These are phyloP conservation scores for Tetrapisispora namnaoensis DNA, from an alignment of 805 yeast species.

Conservation along the genomic window DNA sequence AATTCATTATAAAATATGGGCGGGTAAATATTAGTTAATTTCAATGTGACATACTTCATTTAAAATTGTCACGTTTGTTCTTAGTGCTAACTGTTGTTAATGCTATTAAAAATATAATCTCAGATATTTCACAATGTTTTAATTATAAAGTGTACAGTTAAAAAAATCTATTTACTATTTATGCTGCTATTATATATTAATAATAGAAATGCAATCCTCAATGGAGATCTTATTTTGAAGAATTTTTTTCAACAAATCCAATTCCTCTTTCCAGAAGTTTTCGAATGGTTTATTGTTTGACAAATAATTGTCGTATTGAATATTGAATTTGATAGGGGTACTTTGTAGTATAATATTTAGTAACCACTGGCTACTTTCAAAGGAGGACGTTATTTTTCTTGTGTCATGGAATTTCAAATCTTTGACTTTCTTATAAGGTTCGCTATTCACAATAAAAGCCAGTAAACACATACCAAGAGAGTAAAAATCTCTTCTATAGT, in stretches of 20 bases:
- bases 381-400: constrained; percentile 4
- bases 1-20: not conserved
- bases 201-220: not conserved
- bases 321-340: constrained; percentile 13
- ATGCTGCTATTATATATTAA: not conserved
- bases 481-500: constrained; percentile 11
- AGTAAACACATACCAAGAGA: constrained; percentile 13
- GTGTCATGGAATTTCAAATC: constrained; percentile 4
- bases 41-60: no score
- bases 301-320: constrained; percentile 1
- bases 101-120: no score
- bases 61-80: no score
- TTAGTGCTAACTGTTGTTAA: no score
- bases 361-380: constrained; percentile 16
- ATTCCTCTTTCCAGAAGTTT: not conserved
- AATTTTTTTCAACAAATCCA: not conserved
- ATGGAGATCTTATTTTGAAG: not conserved
- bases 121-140: no score
- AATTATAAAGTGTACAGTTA: no score
- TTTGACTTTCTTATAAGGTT: constrained; percentile 12
- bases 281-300: not conserved
- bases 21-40: not conserved
- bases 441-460: constrained; percentile 11
- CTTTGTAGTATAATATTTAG: constrained; percentile 12
- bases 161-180: no score